Evolutionary conservation across 306 rosid genomes (phyloP).

Genomic region (Casuarina glauca): DNA sequence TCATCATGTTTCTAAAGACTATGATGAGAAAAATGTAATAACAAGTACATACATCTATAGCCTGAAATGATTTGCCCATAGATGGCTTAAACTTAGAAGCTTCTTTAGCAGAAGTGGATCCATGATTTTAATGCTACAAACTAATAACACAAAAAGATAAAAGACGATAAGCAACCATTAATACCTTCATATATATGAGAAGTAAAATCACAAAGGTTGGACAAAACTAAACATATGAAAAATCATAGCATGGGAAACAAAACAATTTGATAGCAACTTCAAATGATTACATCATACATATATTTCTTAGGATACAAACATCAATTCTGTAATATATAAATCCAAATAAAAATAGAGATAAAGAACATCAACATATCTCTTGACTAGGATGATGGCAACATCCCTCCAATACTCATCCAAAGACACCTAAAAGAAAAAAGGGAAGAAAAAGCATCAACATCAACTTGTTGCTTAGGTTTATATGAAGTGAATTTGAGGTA

Average conservation of each 20-base stretch:
- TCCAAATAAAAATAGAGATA: not conserved
- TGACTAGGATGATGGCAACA: not conserved
- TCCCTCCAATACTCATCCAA: not conserved
- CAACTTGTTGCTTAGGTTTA: not conserved
- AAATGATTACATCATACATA: not conserved
- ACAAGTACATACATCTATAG: no score
- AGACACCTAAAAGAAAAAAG: not conserved
- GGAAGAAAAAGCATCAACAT: not conserved
- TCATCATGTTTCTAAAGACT: no score
- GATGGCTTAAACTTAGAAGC: no score
- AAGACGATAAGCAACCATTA: not conserved
- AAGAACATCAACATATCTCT: not conserved
- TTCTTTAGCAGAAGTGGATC: no score
- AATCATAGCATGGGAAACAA: not conserved
- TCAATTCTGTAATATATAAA: not conserved
- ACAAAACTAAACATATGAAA: conserved; percentile 8
- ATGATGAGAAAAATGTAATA: no score
- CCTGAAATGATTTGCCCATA: no score
- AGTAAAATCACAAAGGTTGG: not conserved
- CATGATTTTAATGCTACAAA: conserved; percentile 30
- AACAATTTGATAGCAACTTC: not conserved
- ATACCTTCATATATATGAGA: conserved; percentile 8
- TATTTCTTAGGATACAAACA: not conserved
- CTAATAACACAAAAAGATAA: conserved; percentile 12
- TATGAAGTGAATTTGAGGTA: not conserved